Conservation (phyloP, 73 alveolate genomes). For the Stentor roeselii region DNA sequence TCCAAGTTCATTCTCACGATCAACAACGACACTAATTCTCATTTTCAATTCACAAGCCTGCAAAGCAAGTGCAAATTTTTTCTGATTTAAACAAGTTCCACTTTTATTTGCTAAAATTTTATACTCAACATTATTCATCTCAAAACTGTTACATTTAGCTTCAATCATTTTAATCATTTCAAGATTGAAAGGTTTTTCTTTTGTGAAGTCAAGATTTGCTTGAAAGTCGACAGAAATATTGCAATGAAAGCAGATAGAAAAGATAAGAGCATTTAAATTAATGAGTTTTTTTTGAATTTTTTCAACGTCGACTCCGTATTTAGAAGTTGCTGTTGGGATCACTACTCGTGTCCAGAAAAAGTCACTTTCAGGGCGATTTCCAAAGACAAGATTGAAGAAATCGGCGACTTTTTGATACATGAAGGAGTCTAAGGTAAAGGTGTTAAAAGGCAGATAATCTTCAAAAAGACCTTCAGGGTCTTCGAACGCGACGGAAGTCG, state of each 20-base stretch:
- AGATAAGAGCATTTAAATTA: background rate
- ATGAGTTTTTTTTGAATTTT: background rate
- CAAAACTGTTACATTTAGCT: constrained; percentile 39
- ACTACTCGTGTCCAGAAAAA: constrained; percentile 45
- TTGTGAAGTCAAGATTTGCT: too few species aligned
- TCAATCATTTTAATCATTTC: too few species aligned
- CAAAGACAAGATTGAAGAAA: constrained; percentile 34
- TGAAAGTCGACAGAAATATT: too few species aligned
- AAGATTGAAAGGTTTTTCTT: too few species aligned
- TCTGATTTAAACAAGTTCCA: constrained; percentile 8
- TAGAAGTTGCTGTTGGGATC: constrained; percentile 31
- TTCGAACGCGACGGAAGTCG: too few species aligned
- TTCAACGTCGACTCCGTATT: constrained; percentile 28
- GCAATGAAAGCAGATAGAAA: background rate
- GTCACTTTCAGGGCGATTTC: constrained; percentile 28
- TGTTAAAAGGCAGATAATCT: too few species aligned
- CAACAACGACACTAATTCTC: constrained; percentile 32
- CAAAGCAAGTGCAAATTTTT: constrained; percentile 41
- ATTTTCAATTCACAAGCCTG: constrained; percentile 50
- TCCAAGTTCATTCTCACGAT: constrained; percentile 5
- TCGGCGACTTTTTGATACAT: too few species aligned
- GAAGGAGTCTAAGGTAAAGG: too few species aligned
- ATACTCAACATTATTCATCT: constrained; percentile 45
- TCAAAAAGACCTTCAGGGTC: too few species aligned
- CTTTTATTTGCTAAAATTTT: constrained; percentile 45